phyloP scores from a whole-genome alignment of 768 basidiomycete genomes.

The Serendipita sp. region DNA sequence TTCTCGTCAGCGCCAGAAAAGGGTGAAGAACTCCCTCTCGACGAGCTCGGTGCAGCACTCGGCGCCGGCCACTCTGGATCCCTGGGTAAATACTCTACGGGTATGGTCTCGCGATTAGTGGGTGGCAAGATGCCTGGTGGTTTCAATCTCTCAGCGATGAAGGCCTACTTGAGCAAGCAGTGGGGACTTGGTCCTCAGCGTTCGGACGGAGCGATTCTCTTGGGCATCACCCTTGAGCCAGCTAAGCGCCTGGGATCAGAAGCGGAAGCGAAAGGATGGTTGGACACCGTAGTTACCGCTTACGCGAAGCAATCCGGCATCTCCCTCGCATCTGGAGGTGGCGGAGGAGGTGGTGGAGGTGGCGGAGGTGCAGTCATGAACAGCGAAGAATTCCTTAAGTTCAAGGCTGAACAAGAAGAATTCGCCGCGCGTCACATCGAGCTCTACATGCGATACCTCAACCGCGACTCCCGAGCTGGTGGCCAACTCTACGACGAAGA shows the following conservation, averaged over 20 bases:
- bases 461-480: slow-evolving; percentile 82
- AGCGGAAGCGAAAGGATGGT: slow-evolving; percentile 82
- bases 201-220: slow-evolving; percentile 75
- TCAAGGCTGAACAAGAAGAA: slow-evolving; percentile 82
- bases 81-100: slow-evolving; percentile 85
- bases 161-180: slow-evolving; percentile 71
- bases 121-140: slow-evolving; percentile 98
- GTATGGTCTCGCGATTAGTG: slow-evolving; percentile 78
- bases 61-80: slow-evolving; percentile 65
- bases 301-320: slow-evolving; percentile 89
- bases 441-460: slow-evolving; percentile 91
- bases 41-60: slow-evolving; percentile 83
- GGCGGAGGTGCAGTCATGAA: slow-evolving; percentile 80
- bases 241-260: slow-evolving; percentile 85
- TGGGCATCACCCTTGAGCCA: slow-evolving; percentile 87
- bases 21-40: slow-evolving; percentile 90
- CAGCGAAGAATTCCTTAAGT: slow-evolving; percentile 95
- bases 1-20: slow-evolving; percentile 94
- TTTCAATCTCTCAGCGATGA: slow-evolving; percentile 87
- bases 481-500: slow-evolving; percentile 80
- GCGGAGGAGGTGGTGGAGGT: slow-evolving; percentile 38
- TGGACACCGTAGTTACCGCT: slow-evolving; percentile 64
- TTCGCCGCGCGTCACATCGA: slow-evolving; percentile 90
- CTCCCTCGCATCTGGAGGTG: slow-evolving; percentile 54
- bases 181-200: slow-evolving; percentile 93